Conservation (phyloP, 441 rosid species). For the Erodium moschatum region DNA sequence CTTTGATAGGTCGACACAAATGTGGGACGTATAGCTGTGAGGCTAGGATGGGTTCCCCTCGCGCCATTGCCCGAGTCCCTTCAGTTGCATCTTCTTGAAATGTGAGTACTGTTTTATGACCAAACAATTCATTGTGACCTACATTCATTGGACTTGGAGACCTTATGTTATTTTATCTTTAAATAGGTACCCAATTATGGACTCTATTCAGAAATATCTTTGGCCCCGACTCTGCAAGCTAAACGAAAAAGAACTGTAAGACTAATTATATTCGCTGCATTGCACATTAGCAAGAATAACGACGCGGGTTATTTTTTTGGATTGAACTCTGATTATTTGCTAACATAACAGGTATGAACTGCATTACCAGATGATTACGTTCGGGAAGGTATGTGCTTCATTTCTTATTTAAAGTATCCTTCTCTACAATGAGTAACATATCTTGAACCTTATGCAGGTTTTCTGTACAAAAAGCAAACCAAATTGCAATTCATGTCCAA, state of each 20-base stretch:
- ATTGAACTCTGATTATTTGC: conserved; percentile 1
- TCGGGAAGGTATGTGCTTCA: conserved; percentile 68
- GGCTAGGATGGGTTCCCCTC: no score
- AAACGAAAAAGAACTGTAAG: conserved; percentile 80
- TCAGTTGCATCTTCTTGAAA: conserved; percentile 84
- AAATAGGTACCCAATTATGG: conserved; percentile 82
- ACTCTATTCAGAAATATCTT: conserved; percentile 83
- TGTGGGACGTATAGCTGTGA: conserved; percentile 25
- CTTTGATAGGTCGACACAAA: conserved; percentile 83
- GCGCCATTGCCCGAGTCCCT: conserved; percentile 22
- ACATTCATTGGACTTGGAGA: conserved; percentile 14
- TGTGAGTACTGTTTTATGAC: conserved; percentile 40
- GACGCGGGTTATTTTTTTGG: background rate
- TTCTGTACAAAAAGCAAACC: conserved; percentile 94
- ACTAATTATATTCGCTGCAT: conserved; percentile 16
- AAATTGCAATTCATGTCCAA: conserved; percentile 97
- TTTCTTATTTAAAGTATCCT: conserved; percentile 11
- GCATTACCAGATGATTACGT: conserved; percentile 29
- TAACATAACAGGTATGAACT: conserved; percentile 64
- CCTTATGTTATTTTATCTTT: conserved; percentile 15
- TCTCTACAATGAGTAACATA: conserved; percentile 18
- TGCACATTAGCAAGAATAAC: conserved; percentile 16
- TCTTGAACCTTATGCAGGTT: conserved; percentile 51
- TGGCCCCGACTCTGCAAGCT: conserved; percentile 99
- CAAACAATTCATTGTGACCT: conserved; percentile 4